Percentiles rank a stretch among this genome's conserved stretches.
Evolutionary conservation across 2,329 filamentous ascomycete species (phyloP).

Genomic region (Apiospora marii): DNA sequence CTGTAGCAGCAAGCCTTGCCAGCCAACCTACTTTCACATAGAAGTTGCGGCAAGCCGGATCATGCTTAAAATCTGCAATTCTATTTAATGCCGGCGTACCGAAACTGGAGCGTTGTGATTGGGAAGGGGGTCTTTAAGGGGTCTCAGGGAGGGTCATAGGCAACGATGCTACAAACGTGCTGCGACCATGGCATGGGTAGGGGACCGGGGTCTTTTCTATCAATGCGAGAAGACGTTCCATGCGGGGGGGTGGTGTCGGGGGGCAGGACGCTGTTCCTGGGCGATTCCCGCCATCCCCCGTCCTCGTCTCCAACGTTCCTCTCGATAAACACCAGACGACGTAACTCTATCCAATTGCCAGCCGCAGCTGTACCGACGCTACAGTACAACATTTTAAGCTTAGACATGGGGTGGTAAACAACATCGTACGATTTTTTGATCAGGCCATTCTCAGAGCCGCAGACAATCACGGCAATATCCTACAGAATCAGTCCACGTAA

Average conservation of each 20-base stretch:
- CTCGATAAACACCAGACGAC: conserved; percentile 20
- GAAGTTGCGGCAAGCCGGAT: neutral
- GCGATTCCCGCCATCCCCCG: neutral
- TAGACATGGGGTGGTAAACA: conserved; percentile 25
- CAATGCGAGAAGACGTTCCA: conserved; percentile 4
- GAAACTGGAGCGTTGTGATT: neutral
- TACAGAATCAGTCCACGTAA: conserved; percentile 24
- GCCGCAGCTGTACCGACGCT: neutral
- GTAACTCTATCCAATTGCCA: conserved; percentile 14
- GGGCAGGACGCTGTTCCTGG: neutral
- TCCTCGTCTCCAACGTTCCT: neutral
- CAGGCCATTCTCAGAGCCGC: conserved; percentile 26
- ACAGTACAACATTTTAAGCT: conserved; percentile 25
- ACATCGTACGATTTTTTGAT: conserved; percentile 29
- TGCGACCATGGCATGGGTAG: conserved; percentile 9
- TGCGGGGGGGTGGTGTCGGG: neutral
- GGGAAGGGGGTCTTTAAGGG: conserved; percentile 10
- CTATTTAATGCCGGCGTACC: conserved; percentile 5
- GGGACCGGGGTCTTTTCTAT: neutral
- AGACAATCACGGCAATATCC: neutral
- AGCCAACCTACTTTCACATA: neutral
- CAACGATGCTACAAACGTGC: conserved; percentile 13
- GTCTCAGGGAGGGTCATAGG: neutral
- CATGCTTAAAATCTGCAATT: conserved; percentile 11
- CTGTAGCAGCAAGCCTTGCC: neutral